Evolutionary conservation across 2,329 filamentous ascomycete species (phyloP).

Genomic region (Fusarium gaditjirri): DNA sequence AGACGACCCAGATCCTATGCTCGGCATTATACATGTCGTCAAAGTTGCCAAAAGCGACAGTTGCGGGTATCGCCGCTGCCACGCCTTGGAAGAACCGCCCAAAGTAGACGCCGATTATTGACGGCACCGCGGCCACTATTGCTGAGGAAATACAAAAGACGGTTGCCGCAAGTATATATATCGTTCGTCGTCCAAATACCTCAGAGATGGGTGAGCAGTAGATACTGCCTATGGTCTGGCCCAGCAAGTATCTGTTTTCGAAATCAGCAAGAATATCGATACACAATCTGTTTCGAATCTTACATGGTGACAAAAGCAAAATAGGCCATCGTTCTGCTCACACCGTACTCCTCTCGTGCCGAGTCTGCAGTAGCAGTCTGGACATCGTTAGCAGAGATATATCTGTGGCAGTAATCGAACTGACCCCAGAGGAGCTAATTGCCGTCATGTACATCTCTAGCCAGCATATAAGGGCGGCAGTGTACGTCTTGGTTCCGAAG

Average conservation of each 20-base stretch:
- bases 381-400: not conserved
- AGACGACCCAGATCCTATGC: slow-evolving; percentile 17
- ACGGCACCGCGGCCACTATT: not conserved
- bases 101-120: not conserved
- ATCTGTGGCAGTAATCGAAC: not conserved
- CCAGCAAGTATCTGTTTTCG: not conserved
- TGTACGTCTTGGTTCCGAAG: not conserved
- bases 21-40: not conserved
- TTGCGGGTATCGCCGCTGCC: not conserved
- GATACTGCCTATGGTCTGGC: not conserved
- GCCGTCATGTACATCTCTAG: not conserved
- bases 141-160: not conserved
- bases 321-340: not conserved
- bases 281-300: rapidly evolving
- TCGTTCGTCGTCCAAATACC: not conserved
- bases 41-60: not conserved
- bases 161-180: not conserved
- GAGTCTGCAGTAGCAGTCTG: not conserved
- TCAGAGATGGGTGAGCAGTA: not conserved
- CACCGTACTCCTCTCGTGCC: not conserved
- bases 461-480: not conserved
- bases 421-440: not conserved
- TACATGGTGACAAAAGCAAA: not conserved
- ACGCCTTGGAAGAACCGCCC: not conserved
- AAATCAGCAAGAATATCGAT: rapidly evolving